Base-by-base conservation (phyloP, 2,329 filamentous ascomycete species). In the Talaromyces atroroseus region DNA sequence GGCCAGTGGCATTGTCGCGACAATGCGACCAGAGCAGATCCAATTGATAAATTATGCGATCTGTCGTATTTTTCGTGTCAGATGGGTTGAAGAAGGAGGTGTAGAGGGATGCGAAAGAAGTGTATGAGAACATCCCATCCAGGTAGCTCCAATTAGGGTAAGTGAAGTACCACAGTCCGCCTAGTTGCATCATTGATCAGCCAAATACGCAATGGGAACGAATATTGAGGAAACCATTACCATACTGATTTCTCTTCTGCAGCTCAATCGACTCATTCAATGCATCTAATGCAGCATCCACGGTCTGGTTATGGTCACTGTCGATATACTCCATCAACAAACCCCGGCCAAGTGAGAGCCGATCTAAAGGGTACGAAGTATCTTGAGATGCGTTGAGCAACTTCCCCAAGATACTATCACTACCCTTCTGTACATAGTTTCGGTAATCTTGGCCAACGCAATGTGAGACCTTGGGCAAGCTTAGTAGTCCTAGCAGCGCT, bases 91-190 rank as follows among this genome's bases (percentile, higher is more conserved):
- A 75, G 47, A 67, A 65, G 2, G 61, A 60, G 2, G 73, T 74
- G 26, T 69, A 69, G 1, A 67, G 56, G 1, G 73, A 61, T 45
- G 71, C 68, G 61, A 77, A 81, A 0, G 78, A 74, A 7, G 73
- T 68, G 10, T 77, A 68, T 0, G 76, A 79, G 68, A 74, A 80
- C 73, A 81, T 78, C 57, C 79, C 79, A 59, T 82, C 80, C 3
- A 80, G 68, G 60, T 81, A 82, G 62, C 76, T 78, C 73, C 78
- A 78, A 53, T 81, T 68, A 1, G 77, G 78, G 59, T 82, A 81
- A 1, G 49, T 58, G 48, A 56, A 66, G 48, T 64, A 66, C 65
- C 65, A 53, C 23, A 53, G 21, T 11, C 55, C 56, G 2, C 56
- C 56, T n/a, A n/a, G n/a, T 24, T 54, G 5, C 2, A 18, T 47